Evolutionary conservation across 768 basidiomycete species (phyloP), one percentile per base, ranked within the genome.

Genomic region (Leucosporidium scottii): DNA sequence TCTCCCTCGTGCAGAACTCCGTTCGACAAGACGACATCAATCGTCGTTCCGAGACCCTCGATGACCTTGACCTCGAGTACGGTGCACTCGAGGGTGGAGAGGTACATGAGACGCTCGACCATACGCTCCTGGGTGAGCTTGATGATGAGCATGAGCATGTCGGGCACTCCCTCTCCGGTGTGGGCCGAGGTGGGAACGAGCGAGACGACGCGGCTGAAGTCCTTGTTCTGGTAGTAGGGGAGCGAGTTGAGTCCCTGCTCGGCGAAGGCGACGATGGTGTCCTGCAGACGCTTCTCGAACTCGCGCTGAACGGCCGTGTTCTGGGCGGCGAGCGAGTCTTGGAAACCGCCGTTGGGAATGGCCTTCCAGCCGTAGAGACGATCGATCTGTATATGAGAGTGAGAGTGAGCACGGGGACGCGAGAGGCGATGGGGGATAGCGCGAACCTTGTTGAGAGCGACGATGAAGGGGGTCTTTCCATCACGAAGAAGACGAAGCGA

Each of bases 101-200:
- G 84, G 80, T 98, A 99, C 96, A 98, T 99, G 69, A 99, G 83
- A 53, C 89, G 85, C 78, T 93, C 90, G 78, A 89, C 92, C 94
- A 98, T 96, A 67, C 96, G 86, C 80, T 96, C 89, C 78, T 98
- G 94, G 21, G 94, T 98, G 62, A 98, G 84, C 78, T 96, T 93
- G 80, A 97, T 85, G 76, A 99, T 86, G 31, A 99, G 83, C 90
- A 93, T 91, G 81, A 99, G 92, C 94, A 99, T 94, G 81, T 98
- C 96, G 34, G 96, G 96, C 17, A 99, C 84, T 78, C 96, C 96
- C 80, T 99, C 96, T 64, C 94, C 96, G 5, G 94, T 97, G 79
- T 96, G 86, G 44, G 96, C 96, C 64, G 96, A 98, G 7, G 94
- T 98, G 36, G 96, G 94, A 18, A 99, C 94, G 59, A 99, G 83